These are phyloP conservation scores for Parathielavia hyrcaniae DNA, from an alignment of 495 filamentous ascomycete genomes.

Conservation along the genomic window DNA sequence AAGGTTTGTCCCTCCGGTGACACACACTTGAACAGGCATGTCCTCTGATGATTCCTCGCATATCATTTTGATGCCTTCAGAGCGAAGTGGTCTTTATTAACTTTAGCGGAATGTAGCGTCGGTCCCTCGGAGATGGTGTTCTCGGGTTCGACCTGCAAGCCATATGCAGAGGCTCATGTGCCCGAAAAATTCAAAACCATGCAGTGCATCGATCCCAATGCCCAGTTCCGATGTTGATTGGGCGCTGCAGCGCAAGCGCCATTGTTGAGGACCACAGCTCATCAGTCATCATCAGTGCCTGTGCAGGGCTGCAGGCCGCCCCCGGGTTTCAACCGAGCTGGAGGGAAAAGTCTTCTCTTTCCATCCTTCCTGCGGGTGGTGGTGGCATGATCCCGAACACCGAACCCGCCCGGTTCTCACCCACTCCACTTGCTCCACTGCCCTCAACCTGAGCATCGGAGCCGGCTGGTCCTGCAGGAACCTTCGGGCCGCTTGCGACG, in stretches of 20 bases:
- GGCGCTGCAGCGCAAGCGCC: background rate
- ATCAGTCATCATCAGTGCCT: no score
- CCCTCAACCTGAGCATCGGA: background rate
- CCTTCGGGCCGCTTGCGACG: constrained; percentile 1
- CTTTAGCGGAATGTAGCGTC: background rate
- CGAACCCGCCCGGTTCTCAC: background rate
- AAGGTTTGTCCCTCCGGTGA: no score
- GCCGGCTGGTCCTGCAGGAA: constrained; percentile 5
- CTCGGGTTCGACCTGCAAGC: background rate
- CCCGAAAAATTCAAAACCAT: constrained; percentile 1
- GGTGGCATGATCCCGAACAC: background rate
- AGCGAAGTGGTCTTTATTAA: background rate
- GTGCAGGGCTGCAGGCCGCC: no score
- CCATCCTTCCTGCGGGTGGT: background rate
- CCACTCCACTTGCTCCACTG: background rate
- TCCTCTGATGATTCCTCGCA: no score
- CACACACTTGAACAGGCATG: no score
- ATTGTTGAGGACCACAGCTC: background rate
- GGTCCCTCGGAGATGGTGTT: constrained; percentile 17
- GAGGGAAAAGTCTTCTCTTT: background rate
- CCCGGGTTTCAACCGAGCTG: no score
- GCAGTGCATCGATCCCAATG: background rate
- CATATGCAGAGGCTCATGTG: constrained; percentile 11
- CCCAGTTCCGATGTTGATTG: background rate
- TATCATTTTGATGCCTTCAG: background rate